Conservation (phyloP, 305 asterid genomes). For the Caryopteris hybrid region DNA sequence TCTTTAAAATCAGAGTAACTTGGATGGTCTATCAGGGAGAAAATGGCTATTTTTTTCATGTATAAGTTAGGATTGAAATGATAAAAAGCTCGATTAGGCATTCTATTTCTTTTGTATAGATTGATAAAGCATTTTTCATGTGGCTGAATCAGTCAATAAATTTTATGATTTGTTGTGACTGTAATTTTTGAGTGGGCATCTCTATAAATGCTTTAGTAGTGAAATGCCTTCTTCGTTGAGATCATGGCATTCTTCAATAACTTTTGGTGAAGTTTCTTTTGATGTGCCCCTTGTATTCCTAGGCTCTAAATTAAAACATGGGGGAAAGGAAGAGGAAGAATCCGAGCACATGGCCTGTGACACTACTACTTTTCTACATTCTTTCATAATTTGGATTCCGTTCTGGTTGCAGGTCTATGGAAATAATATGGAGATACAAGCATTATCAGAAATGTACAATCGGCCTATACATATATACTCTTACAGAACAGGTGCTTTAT, state of each 20-base stretch:
- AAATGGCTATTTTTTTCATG: background rate
- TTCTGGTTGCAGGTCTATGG: constrained; percentile 73
- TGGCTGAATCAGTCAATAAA: background rate
- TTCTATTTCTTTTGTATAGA: background rate
- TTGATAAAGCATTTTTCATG: background rate
- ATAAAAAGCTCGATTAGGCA: background rate
- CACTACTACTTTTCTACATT: background rate
- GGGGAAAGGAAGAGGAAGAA: background rate
- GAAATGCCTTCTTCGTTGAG: background rate
- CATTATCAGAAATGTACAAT: constrained; percentile 93
- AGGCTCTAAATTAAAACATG: background rate
- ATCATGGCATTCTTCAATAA: background rate
- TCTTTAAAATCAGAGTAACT: background rate
- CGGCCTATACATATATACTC: constrained; percentile 98
- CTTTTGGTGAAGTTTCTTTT: background rate
- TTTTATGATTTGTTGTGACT: background rate
- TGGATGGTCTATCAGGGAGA: background rate
- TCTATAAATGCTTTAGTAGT: background rate
- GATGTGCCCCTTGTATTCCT: background rate
- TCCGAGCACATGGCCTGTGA: background rate
- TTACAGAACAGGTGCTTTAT: constrained; percentile 76
- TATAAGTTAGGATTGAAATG: background rate
- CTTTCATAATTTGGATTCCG: background rate
- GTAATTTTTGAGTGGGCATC: background rate
- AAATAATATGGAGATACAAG: constrained; percentile 95